Conservation (phyloP, 2,329 filamentous ascomycete genomes). For the Stagonosporopsis cucurbitacearum region DNA sequence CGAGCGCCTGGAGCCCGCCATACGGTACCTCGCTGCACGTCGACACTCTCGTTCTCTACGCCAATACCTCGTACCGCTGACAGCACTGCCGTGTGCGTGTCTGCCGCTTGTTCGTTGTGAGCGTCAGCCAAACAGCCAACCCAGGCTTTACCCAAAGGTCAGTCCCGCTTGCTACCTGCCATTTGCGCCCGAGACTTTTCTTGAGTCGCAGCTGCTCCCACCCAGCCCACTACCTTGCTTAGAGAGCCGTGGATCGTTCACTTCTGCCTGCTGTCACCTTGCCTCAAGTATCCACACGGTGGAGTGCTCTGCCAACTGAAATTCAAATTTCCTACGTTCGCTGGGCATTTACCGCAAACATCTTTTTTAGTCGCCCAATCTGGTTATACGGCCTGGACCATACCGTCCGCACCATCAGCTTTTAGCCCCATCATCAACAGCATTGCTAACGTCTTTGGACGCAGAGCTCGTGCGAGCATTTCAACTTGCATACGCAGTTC, state of each 20-base stretch:
- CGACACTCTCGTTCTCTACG: slow-evolving; percentile 18
- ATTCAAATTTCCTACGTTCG: slow-evolving; percentile 2
- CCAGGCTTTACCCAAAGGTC: slow-evolving; percentile 32
- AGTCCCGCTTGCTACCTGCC: slow-evolving; percentile 29
- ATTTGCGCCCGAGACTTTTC: slow-evolving; percentile 22
- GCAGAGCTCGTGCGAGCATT: slow-evolving; percentile 21
- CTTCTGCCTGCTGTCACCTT: slow-evolving; percentile 7
- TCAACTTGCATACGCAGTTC: slow-evolving; percentile 19
- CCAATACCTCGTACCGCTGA: slow-evolving; percentile 19
- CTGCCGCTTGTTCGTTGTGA: slow-evolving; percentile 12
- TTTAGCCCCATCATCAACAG: slow-evolving; percentile 6
- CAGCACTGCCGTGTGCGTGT: slow-evolving; percentile 13
- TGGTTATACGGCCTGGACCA: neutral
- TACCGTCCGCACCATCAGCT: neutral
- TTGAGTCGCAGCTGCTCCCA: slow-evolving; percentile 16
- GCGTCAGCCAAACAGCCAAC: slow-evolving; percentile 17
- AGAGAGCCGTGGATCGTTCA: slow-evolving; percentile 1
- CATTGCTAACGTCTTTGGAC: slow-evolving; percentile 24
- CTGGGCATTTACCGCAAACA: slow-evolving; percentile 8
- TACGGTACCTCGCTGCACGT: slow-evolving; percentile 29
- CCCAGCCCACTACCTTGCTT: slow-evolving; percentile 10
- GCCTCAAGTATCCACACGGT: neutral
- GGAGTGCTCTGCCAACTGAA: neutral
- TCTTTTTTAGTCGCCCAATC: slow-evolving; percentile 2
- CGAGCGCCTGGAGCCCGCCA: slow-evolving; percentile 40